phyloP scores from a whole-genome alignment of 305 asterid species.

The Fraxinus xanthoxyloides region DNA sequence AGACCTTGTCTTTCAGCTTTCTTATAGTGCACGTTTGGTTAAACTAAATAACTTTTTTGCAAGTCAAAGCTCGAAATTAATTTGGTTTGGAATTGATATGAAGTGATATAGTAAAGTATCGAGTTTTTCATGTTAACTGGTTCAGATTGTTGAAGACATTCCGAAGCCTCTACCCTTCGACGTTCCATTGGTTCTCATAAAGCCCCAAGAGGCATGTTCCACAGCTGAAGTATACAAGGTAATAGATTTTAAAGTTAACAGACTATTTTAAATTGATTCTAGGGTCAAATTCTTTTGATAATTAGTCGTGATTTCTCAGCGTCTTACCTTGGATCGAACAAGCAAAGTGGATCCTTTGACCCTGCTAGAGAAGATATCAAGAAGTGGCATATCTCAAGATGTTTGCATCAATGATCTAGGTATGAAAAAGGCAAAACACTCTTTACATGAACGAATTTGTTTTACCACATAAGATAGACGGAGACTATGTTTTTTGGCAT shows the following conservation, averaged over 20 bases:
- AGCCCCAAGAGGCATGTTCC: slow-evolving; percentile 90
- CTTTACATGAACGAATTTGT: slow-evolving; percentile 4
- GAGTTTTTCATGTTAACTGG: not conserved
- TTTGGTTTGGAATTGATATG: not conserved
- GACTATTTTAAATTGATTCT: slow-evolving; percentile 7
- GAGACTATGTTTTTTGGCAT: not conserved
- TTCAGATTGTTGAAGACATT: slow-evolving; percentile 80
- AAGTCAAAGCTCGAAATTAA: not conserved
- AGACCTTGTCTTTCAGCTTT: slow-evolving; percentile 7
- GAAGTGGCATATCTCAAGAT: slow-evolving; percentile 74
- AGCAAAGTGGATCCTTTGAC: slow-evolving; percentile 74
- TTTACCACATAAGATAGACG: not conserved
- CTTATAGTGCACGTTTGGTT: not conserved
- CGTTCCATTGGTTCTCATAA: slow-evolving; percentile 87
- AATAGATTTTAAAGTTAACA: slow-evolving; percentile 5
- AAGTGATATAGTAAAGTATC: not conserved
- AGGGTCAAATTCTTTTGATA: slow-evolving; percentile 6
- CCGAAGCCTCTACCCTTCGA: slow-evolving; percentile 56
- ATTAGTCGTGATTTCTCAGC: slow-evolving; percentile 47
- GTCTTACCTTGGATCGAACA: slow-evolving; percentile 57
- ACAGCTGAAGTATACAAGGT: slow-evolving; percentile 99
- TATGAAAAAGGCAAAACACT: slow-evolving; percentile 30
- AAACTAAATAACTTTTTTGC: not conserved
- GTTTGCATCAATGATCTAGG: slow-evolving; percentile 77
- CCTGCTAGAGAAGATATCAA: slow-evolving; percentile 73